phyloP scores from a whole-genome alignment of 1,139 yeast species.

The Candida smagusa region DNA sequence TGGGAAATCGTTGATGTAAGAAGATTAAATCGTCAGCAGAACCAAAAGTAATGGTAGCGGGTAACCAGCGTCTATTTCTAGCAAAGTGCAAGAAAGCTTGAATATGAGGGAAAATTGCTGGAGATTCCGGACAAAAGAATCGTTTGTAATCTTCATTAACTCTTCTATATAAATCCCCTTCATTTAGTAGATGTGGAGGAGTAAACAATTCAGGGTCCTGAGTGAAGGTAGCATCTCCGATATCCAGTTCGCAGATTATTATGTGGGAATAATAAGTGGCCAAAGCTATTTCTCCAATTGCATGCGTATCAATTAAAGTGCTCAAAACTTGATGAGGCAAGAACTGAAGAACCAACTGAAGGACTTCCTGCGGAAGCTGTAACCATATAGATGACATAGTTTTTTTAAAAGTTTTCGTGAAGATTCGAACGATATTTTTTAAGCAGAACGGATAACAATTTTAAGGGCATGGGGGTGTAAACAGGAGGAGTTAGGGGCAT shows the following conservation, averaged over 20 bases:
- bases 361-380: neutral
- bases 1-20: neutral
- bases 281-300: neutral
- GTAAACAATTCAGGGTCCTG: neutral
- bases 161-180: neutral
- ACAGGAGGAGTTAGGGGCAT: too few relatives aligned
- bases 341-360: neutral
- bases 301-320: neutral
- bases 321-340: neutral
- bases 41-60: neutral
- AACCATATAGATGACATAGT: neutral
- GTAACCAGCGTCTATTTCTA: neutral
- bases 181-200: neutral
- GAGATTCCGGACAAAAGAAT: neutral
- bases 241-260: neutral
- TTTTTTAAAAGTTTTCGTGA: neutral
- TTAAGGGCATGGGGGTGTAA: too few relatives aligned
- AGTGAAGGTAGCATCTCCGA: neutral
- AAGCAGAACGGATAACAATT: too few relatives aligned
- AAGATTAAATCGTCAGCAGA: neutral
- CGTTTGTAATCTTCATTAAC: neutral
- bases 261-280: neutral
- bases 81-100: neutral
- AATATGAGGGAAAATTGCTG: neutral
- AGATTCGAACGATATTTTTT: neutral